Evolutionary conservation across 2,329 filamentous ascomycete species (phyloP).

Genomic region (Talaromyces sp.): DNA sequence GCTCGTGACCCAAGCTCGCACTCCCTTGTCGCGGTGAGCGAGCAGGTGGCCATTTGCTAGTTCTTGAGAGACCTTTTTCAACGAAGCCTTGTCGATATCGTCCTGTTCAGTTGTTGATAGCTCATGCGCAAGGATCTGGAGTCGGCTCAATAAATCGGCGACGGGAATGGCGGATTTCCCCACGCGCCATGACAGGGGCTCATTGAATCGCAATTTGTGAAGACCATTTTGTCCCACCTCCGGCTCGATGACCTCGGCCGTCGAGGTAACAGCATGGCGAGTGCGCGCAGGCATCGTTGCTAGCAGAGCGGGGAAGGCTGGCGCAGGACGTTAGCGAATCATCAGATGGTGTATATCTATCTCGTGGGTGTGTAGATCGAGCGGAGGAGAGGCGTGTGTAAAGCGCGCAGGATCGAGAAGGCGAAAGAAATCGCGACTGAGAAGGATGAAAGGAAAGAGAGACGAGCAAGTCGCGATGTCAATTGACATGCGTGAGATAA

Average conservation of each 20-base stretch:
- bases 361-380: neutral
- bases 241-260: constrained; percentile 32
- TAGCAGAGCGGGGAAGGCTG: constrained; percentile 22
- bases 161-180: constrained; percentile 80
- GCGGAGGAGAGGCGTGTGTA: neutral
- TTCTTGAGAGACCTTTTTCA: constrained; percentile 79
- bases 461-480: neutral
- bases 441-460: neutral
- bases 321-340: constrained; percentile 20
- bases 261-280: constrained; percentile 37
- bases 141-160: constrained; percentile 74
- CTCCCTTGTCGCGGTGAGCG: constrained; percentile 88
- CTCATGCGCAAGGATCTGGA: constrained; percentile 79
- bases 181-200: constrained; percentile 85
- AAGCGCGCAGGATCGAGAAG: neutral
- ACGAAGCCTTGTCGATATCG: constrained; percentile 75
- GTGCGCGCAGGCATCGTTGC: constrained; percentile 46
- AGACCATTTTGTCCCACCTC: constrained; percentile 37
- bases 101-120: constrained; percentile 85
- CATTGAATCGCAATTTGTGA: constrained; percentile 69
- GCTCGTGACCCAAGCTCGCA: constrained; percentile 82
- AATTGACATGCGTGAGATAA: constrained; percentile 10
- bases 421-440: neutral
- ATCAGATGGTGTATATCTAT: constrained; percentile 17
- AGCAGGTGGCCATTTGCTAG: constrained; percentile 79